A percentile compares a stretch with the other conserved stretches of the same genome.
These are phyloP conservation scores for Trichoderma lentiforme DNA, from an alignment of 2,329 filamentous ascomycete species.

Conservation along the genomic window DNA sequence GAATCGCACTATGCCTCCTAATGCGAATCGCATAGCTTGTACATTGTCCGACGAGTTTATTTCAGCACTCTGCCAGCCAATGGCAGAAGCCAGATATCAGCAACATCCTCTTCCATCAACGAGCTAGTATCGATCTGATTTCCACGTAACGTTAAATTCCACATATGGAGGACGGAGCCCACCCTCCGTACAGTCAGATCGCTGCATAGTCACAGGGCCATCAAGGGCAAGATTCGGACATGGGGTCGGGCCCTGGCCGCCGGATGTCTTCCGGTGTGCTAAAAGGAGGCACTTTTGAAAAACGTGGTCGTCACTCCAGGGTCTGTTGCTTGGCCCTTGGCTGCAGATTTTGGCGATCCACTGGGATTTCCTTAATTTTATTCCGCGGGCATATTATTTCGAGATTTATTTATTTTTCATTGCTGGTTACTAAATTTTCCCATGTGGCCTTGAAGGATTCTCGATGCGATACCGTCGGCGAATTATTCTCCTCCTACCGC, in stretches of 20 bases:
- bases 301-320: constrained; percentile 11
- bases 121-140: background rate
- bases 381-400: background rate
- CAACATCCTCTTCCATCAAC: background rate
- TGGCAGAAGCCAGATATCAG: background rate
- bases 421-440: background rate
- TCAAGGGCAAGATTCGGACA: background rate
- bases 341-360: constrained; percentile 11
- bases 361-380: constrained; percentile 15
- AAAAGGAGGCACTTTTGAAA: constrained; percentile 17
- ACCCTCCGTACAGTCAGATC: constrained; percentile 4
- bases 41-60: background rate
- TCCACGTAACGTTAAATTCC: constrained; percentile 14
- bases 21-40: background rate
- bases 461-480: background rate
- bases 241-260: background rate
- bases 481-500: background rate
- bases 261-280: constrained; percentile 13
- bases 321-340: background rate
- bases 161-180: background rate
- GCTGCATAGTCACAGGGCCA: constrained; percentile 10
- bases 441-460: background rate
- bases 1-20: background rate
- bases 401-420: background rate
- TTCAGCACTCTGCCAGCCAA: background rate